Percentiles rank a stretch among this genome's conserved stretches.
phyloP scores from a whole-genome alignment of 1,139 yeast species.

The Sugiyamaella pinicola region DNA sequence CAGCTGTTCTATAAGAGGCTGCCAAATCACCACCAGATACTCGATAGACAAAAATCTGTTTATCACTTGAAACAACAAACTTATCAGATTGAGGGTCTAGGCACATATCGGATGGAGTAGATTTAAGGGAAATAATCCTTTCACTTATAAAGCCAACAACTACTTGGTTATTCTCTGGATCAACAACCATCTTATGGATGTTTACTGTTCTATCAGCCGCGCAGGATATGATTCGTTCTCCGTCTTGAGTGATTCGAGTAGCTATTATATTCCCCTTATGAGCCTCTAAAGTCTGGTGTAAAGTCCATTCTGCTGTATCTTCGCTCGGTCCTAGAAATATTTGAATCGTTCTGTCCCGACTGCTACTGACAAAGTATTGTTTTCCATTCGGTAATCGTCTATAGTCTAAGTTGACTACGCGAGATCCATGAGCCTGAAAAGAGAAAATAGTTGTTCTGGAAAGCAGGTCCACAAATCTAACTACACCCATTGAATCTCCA shows the following conservation, averaged over 20 bases:
- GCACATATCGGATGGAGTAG: conserved; percentile 49
- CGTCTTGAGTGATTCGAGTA: conserved; percentile 39
- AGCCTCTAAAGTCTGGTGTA: conserved; percentile 57
- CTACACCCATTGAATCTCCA: conserved; percentile 33
- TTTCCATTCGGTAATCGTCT: conserved; percentile 16
- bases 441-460: neutral
- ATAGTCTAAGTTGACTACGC: conserved; percentile 35
- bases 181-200: conserved; percentile 48
- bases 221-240: conserved; percentile 50
- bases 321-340: conserved; percentile 42
- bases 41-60: conserved; percentile 48
- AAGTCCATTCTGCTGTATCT: conserved; percentile 46
- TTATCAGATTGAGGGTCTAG: conserved; percentile 40
- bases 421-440: conserved; percentile 38
- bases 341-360: conserved; percentile 67
- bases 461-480: conserved; percentile 19
- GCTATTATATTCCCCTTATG: conserved; percentile 59
- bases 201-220: conserved; percentile 63
- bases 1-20: conserved; percentile 48
- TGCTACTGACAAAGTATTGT: conserved; percentile 40
- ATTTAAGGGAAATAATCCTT: conserved; percentile 53
- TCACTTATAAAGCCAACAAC: conserved; percentile 43
- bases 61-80: conserved; percentile 55
- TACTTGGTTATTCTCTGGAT: conserved; percentile 26
- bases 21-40: conserved; percentile 44